Evolutionary conservation across 2,329 filamentous ascomycete species (phyloP).

Genomic region (Pseudodiploospora longispora): DNA sequence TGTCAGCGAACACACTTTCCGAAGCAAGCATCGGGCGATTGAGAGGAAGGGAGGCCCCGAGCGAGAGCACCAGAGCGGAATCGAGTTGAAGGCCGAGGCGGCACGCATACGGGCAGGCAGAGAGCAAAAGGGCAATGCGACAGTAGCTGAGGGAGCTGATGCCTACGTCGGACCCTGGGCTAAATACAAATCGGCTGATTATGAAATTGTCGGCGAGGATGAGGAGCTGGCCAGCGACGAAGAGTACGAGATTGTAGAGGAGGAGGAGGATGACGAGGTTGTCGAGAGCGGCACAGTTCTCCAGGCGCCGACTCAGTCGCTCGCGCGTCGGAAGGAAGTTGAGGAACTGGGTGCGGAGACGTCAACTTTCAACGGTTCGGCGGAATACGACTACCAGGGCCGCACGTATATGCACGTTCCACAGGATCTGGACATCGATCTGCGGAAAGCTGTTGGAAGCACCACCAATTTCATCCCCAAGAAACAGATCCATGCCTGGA

Average conservation of each 20-base stretch:
- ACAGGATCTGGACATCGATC: slow-evolving; percentile 77
- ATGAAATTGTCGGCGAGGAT: slow-evolving; percentile 65
- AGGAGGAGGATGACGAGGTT: slow-evolving; percentile 65
- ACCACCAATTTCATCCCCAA: slow-evolving; percentile 89
- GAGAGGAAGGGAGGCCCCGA: slow-evolving; percentile 56
- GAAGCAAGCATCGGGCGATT: slow-evolving; percentile 76
- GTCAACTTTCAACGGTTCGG: slow-evolving; percentile 75
- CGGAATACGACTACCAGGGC: slow-evolving; percentile 87
- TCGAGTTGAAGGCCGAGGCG: slow-evolving; percentile 61
- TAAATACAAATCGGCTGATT: slow-evolving; percentile 63
- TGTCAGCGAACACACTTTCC: slow-evolving; percentile 86
- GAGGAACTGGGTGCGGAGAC: slow-evolving; percentile 64
- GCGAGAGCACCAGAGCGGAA: slow-evolving; percentile 45
- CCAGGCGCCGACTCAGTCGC: slow-evolving; percentile 45
- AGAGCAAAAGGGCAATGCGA: slow-evolving; percentile 77
- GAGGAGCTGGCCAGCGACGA: slow-evolving; percentile 72
- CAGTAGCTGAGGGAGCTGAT: slow-evolving; percentile 75
- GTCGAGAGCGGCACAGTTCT: slow-evolving; percentile 56
- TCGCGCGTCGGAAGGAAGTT: slow-evolving; percentile 48
- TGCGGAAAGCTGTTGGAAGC: slow-evolving; percentile 72
- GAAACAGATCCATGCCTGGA: slow-evolving; percentile 87
- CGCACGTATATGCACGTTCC: slow-evolving; percentile 97
- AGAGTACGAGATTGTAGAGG: slow-evolving; percentile 69
- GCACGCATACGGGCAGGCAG: slow-evolving; percentile 62
- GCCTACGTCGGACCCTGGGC: slow-evolving; percentile 96